Evolutionary conservation across 805 yeast genomes (phyloP).

Genomic region (Metschnikowia lochheadii): DNA sequence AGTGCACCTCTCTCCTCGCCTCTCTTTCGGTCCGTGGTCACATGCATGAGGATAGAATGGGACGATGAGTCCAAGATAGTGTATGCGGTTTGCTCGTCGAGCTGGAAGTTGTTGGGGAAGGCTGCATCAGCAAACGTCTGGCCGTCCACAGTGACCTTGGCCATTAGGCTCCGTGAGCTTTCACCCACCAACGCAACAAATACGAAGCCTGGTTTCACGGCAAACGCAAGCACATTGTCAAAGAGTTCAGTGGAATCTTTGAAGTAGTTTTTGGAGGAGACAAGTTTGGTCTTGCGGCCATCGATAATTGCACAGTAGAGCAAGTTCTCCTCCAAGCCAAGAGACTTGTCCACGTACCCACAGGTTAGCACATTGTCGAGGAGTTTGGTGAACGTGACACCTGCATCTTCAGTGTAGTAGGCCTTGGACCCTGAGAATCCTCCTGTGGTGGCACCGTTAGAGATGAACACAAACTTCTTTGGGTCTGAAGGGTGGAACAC

Average conservation of each 20-base stretch:
- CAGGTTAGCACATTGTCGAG: conserved; percentile 55
- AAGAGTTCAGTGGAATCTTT: conserved; percentile 38
- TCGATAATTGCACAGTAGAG: conserved; percentile 60
- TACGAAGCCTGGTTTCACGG: conserved; percentile 64
- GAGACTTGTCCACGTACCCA: conserved; percentile 58
- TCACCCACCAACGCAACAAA: conserved; percentile 64
- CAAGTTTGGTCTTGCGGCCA: conserved; percentile 30
- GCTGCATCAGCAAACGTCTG: conserved; percentile 67
- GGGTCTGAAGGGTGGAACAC: conserved; percentile 59
- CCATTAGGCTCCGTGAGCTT: conserved; percentile 43
- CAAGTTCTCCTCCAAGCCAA: conserved; percentile 43
- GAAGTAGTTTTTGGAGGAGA: conserved; percentile 54
- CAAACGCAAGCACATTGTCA: conserved; percentile 66
- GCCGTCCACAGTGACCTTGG: conserved; percentile 80
- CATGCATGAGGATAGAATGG: conserved; percentile 74
- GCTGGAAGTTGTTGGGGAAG: conserved; percentile 63
- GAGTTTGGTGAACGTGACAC: conserved; percentile 55
- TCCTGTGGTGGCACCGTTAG: conserved; percentile 48
- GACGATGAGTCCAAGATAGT: conserved; percentile 74
- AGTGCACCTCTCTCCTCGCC: conserved; percentile 70
- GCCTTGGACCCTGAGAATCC: conserved; percentile 27
- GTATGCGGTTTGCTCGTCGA: conserved; percentile 55
- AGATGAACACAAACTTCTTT: conserved; percentile 64
- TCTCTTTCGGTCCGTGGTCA: conserved; percentile 54
- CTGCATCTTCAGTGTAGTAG: conserved; percentile 63